Evolutionary conservation across 108 stramenopile species (phyloP), one percentile per base, ranked within the genome.

Genomic region (Cylindrotheca fusiformis): DNA sequence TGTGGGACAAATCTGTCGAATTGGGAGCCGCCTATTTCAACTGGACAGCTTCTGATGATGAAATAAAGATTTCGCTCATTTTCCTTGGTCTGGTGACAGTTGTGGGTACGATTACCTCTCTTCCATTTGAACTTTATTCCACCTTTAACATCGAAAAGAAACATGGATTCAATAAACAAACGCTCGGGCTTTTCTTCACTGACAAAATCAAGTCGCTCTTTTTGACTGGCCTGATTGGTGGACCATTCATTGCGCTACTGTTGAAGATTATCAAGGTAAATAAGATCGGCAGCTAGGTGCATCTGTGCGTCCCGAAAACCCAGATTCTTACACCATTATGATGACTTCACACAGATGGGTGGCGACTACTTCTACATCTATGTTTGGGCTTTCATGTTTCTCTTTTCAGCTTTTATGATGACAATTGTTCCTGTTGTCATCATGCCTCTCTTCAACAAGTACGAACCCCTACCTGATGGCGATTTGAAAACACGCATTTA

Each of bases 381-480:
- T 67, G 84, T 97, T 21, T 98, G 96, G 95, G 94, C 66, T 12
- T 94, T 98, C 66, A 78, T 95, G 60, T 92, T 95, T 80, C 54
- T 65, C 44, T 88, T 98, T 60, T 81, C 83, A 2, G 58, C 96
- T 19, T 62, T 97, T 48, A 93, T 97, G 95, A 85, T 97, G 83
- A 97, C 95, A 1, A 72, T 98, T 56, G 87, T 85, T 23, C 99
- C 99, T 0, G 91, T 88, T 26, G 49, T 97, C 52, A 97, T 99
- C 72, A 95, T 96, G 94, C 99, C 99, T 0, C 60, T 98, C 45
- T 99, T 99, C 68, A 99, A 99, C 82, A 97, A 93, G 82, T 99
- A 96, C 72, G 91, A 96, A 49, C 90, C 94, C 24, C 74, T 99
- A 22, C 79, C 84, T 46, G 96, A 96, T 41, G 96, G 97, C 8